Base-by-base conservation (phyloP, 495 filamentous ascomycete genomes). In the Penicillium fimorum region DNA sequence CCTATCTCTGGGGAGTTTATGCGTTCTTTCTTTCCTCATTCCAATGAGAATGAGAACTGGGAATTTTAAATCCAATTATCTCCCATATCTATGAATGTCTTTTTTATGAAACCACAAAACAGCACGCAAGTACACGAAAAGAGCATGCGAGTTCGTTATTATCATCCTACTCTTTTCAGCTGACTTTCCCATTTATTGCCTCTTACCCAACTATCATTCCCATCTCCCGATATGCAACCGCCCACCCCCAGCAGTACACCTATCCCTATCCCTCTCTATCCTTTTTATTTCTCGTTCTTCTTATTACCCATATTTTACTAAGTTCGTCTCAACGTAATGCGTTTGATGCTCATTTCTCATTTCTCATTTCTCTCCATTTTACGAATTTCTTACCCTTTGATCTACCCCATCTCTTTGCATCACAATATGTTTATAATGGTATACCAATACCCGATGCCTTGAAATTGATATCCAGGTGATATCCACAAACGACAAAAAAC, bases 1-100 rank as follows among this genome's bases (percentile, higher is more conserved):
- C 74, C 74, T 22, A 76, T 78, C 50, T 71, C 67, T 33, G 73
- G 73, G 17, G 70, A 77, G 46, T 78, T 78, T 20, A 77, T 78
- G 49, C 62, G 71, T 11, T 73, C 74, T 18, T 78, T 78, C 65
- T 78, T 78, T 64, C 74, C 76, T 4, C 24, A 61, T 5, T 44
- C 60, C 10, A 58, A 51, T 11, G 70, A 70, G 4, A 71, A 71
- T 41, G 62, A 62, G 0, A 49, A 58, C 3, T 68, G 59, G 59
- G 48, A 53, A 22, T 49, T 40, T 18, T 38, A 8, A 51, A 38
- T n/a, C 5, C 33, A 37, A n/a, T 37, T 7, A 37, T n/a, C 33
- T 5, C 13, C 33, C 33, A 15, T n/a, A 37, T 12, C 15, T 1
- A n/a, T 37, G 13, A 37, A 37, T 37, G 33, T 5, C 33, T 37